These are phyloP conservation scores for Coelastrella sp. DNA, from an alignment of 139 green algal species.

Conservation along the genomic window DNA sequence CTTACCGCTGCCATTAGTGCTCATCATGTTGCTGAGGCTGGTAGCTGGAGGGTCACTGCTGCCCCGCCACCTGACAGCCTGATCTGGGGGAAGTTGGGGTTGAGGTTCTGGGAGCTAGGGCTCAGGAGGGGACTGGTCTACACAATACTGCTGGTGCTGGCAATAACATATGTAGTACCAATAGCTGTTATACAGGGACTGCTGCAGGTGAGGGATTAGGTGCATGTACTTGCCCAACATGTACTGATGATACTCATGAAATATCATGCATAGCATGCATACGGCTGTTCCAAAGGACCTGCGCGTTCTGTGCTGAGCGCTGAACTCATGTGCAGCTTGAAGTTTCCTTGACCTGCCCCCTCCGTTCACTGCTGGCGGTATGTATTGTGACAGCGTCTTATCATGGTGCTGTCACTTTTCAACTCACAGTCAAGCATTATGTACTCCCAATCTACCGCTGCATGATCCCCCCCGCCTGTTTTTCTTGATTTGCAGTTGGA, in stretches of 20 bases:
- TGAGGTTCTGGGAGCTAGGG: slow-evolving; percentile 59
- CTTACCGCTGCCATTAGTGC: slow-evolving; percentile 26
- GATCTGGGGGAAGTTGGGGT: slow-evolving; percentile 64
- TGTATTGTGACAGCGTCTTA: no score
- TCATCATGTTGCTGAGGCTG: slow-evolving; percentile 32
- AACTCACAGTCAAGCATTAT: no score
- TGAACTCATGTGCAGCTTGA: no score
- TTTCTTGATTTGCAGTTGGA: slow-evolving; percentile 23
- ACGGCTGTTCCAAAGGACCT: no score
- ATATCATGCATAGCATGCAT: no score
- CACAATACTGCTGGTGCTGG: slow-evolving; percentile 47
- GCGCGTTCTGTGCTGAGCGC: no score
- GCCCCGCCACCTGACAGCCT: slow-evolving; percentile 42
- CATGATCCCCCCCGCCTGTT: no score
- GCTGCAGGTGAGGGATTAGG: slow-evolving; percentile 53
- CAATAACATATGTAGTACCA: slow-evolving; percentile 53
- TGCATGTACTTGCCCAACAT: background rate
- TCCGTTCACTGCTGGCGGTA: no score
- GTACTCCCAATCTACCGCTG: no score
- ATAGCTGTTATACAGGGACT: slow-evolving; percentile 34
- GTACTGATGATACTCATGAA: no score
- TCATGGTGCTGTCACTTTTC: no score
- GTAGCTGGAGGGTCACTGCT: background rate
- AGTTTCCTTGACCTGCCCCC: no score
- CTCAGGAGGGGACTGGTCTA: slow-evolving; percentile 26